Evolutionary conservation across 108 stramenopile genomes (phyloP), one percentile per base, ranked within the genome.

Genomic region (Bacterosira constricta): DNA sequence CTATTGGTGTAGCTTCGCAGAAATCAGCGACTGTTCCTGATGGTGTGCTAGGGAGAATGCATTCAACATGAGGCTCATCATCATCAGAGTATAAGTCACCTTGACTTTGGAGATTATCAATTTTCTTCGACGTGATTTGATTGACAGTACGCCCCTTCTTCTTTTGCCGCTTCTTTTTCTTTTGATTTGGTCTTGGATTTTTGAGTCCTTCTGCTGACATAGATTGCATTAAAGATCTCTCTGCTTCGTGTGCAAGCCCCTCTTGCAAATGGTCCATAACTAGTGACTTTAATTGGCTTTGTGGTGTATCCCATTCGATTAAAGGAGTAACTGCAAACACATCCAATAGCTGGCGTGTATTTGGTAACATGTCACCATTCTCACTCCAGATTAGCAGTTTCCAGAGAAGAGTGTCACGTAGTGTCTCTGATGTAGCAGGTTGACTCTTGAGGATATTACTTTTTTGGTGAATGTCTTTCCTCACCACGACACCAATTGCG

Each of bases 91-190:
- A 26, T 25, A 60, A 47, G 5, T 59, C 69, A 26, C 17, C 60
- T 34, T 60, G 57, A n/a, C n/a, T n/a, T n/a, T n/a, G n/a, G n/a
- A n/a, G n/a, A n/a, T n/a, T n/a, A 31, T 59, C 58, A 17, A 25
- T n/a, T 70, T 70, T 47, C 10, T 27, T 30, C 0, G 30, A 12
- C 11, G 49, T 32, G 35, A 2, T 31, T 21, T 51, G 42, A 32
- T 77, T 51, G 11, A 42, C 36, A 29, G 12, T 63, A 12, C 21
- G 39, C 2, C 36, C 34, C 52, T 77, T 66, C 27, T 21, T 31
- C 47, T 55, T 42, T 32, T 53, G 66, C 54, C 66, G 81, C 70
- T 71, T 82, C 45, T 79, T 83, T 42, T 59, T 64, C 44, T 66
- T 69, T 18, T 69, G 73, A 57, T 59, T 83, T 62, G 66, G 75